Evolutionary conservation across 2,329 filamentous ascomycete genomes (phyloP), one percentile per base, ranked within the genome.

Genomic region (Fusarium torreyae): DNA sequence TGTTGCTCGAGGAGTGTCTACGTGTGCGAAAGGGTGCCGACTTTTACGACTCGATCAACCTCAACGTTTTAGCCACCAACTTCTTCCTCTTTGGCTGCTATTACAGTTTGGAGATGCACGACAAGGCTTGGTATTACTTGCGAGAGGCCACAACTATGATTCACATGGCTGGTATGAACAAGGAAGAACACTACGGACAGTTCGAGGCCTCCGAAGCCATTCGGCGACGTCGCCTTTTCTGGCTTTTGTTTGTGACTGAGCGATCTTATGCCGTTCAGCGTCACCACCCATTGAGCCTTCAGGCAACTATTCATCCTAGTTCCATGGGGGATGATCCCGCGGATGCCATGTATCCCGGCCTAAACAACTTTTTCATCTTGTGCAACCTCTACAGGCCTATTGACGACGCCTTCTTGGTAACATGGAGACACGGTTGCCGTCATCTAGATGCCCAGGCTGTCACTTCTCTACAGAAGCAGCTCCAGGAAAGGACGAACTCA

Each of bases 71-170:
- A 14, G 88, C 90, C 61, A 93, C 91, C n/a, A 94, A 91, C 55
- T 94, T 92, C 78, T 94, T 95, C 77, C 77, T 95, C 26, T 94
- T 93, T 72, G 91, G 88, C 38, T 91, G 90, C 60, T 88, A 91
- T 76, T 91, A 91, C 64, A 90, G 88, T 38, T 81, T 93, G 46
- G 91, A 94, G 66, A 84, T 90, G 76, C 91, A 94, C 76, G 89
- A 92, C 66, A 89, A 90, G 77, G 92, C 92, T 2, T 95, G 92
- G 92, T 94, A 90, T 75, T 89, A 93, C 76, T 82, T 95, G 11
- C 89, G 92, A 26, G 92, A 96, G 78, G 91, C 91, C 7, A 91
- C 89, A 3, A 94, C 92, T 7, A 83, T 95, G 78, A 84, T 87
- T 28, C 85, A 89, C 71, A 86, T 91, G 72, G 78, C 83, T 28